These are phyloP conservation scores for Blastobotrys terrestris DNA, from an alignment of 805 yeast species.

Conservation along the genomic window DNA sequence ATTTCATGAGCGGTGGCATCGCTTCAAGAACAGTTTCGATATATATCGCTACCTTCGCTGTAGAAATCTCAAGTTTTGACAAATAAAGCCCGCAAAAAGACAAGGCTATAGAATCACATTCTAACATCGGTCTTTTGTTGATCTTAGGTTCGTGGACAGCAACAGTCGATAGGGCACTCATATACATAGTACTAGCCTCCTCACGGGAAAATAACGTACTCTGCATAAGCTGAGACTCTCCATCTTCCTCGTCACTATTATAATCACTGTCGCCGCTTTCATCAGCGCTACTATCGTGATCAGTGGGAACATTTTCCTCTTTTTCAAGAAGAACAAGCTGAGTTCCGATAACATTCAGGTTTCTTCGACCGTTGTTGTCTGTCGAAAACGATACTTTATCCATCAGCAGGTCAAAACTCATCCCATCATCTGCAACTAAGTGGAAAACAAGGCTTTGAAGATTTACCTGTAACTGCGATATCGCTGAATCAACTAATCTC, in stretches of 20 bases:
- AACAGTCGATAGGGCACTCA: slow-evolving; percentile 70
- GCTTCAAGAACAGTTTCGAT: neutral
- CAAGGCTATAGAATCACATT: slow-evolving; percentile 10
- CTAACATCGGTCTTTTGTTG: slow-evolving; percentile 1
- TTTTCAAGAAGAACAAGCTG: neutral
- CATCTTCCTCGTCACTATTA: slow-evolving; percentile 15
- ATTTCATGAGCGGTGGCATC: neutral
- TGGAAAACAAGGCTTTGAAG: slow-evolving; percentile 16
- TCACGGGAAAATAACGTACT: slow-evolving; percentile 63
- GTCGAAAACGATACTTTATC: slow-evolving; percentile 7
- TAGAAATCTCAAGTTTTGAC: slow-evolving; percentile 21
- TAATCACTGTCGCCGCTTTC: slow-evolving; percentile 17
- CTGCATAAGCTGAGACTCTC: slow-evolving; percentile 16
- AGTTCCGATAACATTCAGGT: neutral
- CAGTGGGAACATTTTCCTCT: neutral
- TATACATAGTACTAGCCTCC: slow-evolving; percentile 65
- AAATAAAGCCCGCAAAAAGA: slow-evolving; percentile 24
- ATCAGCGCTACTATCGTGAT: slow-evolving; percentile 2
- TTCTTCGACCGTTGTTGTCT: slow-evolving; percentile 3
- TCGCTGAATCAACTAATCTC: slow-evolving; percentile 34
- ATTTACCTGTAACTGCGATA: slow-evolving; percentile 27
- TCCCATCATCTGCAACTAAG: slow-evolving; percentile 19
- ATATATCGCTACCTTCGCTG: slow-evolving; percentile 4
- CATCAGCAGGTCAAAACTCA: slow-evolving; percentile 6
- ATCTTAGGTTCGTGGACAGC: slow-evolving; percentile 24